phyloP scores from a whole-genome alignment of 2,329 filamentous ascomycete species.

The Mycosphaerella sp. region DNA sequence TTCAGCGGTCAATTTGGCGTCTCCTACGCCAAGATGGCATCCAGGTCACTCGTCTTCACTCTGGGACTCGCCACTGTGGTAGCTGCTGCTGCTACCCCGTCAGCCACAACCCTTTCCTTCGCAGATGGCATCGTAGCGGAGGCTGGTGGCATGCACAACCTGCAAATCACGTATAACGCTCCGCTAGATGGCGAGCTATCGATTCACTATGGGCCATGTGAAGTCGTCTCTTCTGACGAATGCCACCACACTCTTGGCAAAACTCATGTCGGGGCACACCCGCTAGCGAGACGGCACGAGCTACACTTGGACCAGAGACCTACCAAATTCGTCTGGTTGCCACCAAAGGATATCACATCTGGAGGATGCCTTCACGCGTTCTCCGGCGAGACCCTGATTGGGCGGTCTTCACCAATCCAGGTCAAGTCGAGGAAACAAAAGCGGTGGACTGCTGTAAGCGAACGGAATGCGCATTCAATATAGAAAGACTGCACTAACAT shows the following conservation, averaged over 20 bases:
- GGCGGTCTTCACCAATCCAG: constrained; percentile 39
- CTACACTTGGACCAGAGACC: constrained; percentile 34
- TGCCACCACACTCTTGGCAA: constrained; percentile 43
- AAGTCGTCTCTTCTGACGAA: constrained; percentile 33
- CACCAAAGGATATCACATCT: constrained; percentile 37
- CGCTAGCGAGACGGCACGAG: constrained; percentile 26
- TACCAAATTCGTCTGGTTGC: constrained; percentile 45
- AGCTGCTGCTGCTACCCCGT: constrained; percentile 13
- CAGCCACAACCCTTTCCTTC: constrained; percentile 22
- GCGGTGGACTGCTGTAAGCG: constrained; percentile 34
- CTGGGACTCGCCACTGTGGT: constrained; percentile 16
- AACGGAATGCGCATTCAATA: neutral
- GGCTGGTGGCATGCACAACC: constrained; percentile 42
- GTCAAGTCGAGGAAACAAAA: constrained; percentile 34
- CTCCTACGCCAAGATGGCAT: constrained; percentile 14
- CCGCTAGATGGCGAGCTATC: constrained; percentile 42
- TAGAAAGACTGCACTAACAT: neutral
- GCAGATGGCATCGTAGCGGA: constrained; percentile 26
- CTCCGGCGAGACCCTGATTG: constrained; percentile 37
- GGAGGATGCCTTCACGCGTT: constrained; percentile 44
- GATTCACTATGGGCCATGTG: constrained; percentile 44
- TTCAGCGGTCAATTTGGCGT: neutral
- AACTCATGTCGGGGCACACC: constrained; percentile 36
- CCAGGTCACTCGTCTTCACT: constrained; percentile 10
- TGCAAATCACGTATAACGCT: constrained; percentile 42